Evolutionary conservation across 345 rosid species (phyloP), one percentile per base, ranked within the genome.

Genomic region (Citrus mangshanensis): DNA sequence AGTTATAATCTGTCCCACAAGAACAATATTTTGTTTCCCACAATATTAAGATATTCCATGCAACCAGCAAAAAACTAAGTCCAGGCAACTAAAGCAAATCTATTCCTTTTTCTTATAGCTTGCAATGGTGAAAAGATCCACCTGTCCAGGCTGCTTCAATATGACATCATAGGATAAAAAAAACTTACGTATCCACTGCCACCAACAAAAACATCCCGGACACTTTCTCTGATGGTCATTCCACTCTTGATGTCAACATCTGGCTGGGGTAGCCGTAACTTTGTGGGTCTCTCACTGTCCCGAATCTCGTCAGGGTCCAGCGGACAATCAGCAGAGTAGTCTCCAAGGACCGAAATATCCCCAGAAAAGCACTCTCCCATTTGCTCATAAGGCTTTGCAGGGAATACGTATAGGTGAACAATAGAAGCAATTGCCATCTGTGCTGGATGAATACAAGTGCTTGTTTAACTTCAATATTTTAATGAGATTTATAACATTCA

Each of bases 401-500:
- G 98, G 89, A 92, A 97, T 75, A 94, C 99, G 82, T 89, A 93
- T 2, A 97, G 87, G 89, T 97, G 99, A 85, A 94, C 98, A 73
- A 90, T 78, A 27, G 98, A 94, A 87, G 99, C 99, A 78, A 97
- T 89, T 84, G 95, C 95, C 99, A 97, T 97, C 99, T 97, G 98
- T 84, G 76, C 91, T 90, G 89, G 88, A 88, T 85, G 82, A 89
- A 89, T 77, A 87, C 79, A 84, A 64, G 79, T 62, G 79, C 66
- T 77, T 77, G 79, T 88, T 84, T 87, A 84, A 80, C 78, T 84
- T 78, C 75, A 73, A 69, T 82, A 70, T 73, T 63, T 63, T 68
- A 67, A 79, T 42, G 79, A 77, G 22, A 63, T 6, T 59, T 9
- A 35, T 9, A 70, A 61, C 74, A 56, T 32, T 28, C n/a, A 58